A percentile compares a stretch with the other conserved stretches of the same genome.
phyloP scores from a whole-genome alignment of 164 flowering plant species.

The Aristolochia fimbriata region DNA sequence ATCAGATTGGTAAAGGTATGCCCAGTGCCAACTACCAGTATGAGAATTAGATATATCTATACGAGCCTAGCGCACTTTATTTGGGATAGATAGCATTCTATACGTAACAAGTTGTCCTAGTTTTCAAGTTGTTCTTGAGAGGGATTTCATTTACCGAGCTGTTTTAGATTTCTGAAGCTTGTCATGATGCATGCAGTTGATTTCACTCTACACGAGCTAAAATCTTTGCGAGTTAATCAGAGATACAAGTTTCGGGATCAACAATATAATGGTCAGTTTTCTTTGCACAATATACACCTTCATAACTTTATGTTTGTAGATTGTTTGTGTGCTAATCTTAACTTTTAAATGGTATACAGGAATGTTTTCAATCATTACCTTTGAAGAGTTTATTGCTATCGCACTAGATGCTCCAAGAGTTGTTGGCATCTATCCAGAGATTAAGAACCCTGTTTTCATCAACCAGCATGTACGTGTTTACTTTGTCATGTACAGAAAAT shows the following conservation, averaged over 20 bases:
- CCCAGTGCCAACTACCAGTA: too few relatives aligned
- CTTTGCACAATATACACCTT: too few relatives aligned
- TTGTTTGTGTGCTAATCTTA: background rate
- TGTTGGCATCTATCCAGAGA: conserved; percentile 99
- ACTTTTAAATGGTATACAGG: conserved; percentile 33
- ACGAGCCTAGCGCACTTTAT: too few relatives aligned
- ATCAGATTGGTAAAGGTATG: too few relatives aligned
- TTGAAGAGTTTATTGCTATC: conserved; percentile 86
- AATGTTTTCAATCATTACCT: conserved; percentile 72
- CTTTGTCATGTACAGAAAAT: background rate
- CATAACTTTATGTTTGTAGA: background rate
- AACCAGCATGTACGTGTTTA: conserved; percentile 71
- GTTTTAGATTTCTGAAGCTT: too few relatives aligned
- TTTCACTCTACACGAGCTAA: conserved; percentile 72
- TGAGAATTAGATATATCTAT: too few relatives aligned
- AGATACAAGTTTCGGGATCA: conserved; percentile 80
- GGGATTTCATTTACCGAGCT: too few relatives aligned
- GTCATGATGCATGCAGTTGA: conserved; percentile 52
- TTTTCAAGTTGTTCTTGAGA: too few relatives aligned
- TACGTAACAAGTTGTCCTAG: too few relatives aligned
- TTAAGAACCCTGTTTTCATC: conserved; percentile 85
- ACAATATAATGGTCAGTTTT: conserved; percentile 70
- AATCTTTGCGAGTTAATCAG: conserved; percentile 64
- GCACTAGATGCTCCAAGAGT: conserved; percentile 88
- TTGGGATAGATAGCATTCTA: too few relatives aligned